Evolutionary conservation across 805 yeast species (phyloP).

Genomic region (Pichia exigua): DNA sequence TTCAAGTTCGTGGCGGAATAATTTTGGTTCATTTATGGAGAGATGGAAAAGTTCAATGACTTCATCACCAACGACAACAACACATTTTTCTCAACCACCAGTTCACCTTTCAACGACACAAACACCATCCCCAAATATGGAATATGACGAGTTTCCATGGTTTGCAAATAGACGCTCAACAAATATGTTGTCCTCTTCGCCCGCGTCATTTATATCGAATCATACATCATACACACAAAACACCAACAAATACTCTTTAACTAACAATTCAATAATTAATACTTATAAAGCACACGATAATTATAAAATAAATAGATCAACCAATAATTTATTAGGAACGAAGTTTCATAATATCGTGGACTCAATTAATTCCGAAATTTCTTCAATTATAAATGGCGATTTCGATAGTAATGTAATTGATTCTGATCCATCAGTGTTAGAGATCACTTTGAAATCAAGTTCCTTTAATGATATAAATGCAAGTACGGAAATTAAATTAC

Average conservation of each 20-base stretch:
- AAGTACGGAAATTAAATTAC: conserved; percentile 14
- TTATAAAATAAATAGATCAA: conserved; percentile 2
- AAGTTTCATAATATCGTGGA: conserved; percentile 2
- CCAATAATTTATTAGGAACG: conserved; percentile 1
- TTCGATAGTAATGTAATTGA: conserved; percentile 1
- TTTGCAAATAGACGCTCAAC: conserved; percentile 1
- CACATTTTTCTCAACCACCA: not conserved
- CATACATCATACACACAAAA: conserved; percentile 1
- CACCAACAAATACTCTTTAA: not conserved
- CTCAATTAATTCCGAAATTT: conserved; percentile 8
- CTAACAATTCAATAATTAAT: not conserved
- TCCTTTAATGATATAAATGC: not conserved
- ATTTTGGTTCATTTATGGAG: conserved; percentile 25
- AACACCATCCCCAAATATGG: conserved; percentile 6
- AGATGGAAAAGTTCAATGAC: conserved; percentile 16
- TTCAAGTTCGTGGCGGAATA: conserved; percentile 25
- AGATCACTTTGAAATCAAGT: not conserved
- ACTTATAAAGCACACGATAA: not conserved
- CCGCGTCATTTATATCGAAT: conserved; percentile 9
- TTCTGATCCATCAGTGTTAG: not conserved
- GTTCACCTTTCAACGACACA: conserved; percentile 1
- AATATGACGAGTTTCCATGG: conserved; percentile 13
- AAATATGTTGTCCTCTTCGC: conserved; percentile 1
- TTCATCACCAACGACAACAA: conserved; percentile 5
- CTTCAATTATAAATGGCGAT: conserved; percentile 12